These are phyloP conservation scores for Ambrosia artemisiifolia DNA, from an alignment of 129 eudicot genomes.

Conservation along the genomic window DNA sequence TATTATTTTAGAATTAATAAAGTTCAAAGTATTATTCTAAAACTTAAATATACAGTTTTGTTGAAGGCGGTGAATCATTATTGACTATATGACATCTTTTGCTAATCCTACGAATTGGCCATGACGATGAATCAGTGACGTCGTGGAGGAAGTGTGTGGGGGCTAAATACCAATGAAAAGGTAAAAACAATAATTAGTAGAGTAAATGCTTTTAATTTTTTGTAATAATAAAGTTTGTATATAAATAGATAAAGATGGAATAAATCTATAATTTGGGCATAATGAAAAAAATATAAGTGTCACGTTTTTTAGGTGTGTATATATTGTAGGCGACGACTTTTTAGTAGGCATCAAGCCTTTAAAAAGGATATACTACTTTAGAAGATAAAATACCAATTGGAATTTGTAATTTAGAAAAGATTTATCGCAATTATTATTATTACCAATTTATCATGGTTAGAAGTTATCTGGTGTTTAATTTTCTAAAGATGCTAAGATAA, in stretches of 20 bases:
- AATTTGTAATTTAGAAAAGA: too few relatives aligned
- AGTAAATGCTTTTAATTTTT: neutral
- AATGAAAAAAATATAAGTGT: neutral
- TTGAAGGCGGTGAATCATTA: neutral
- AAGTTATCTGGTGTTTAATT: too few relatives aligned
- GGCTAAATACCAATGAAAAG: neutral
- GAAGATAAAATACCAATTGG: too few relatives aligned
- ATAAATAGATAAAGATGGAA: neutral
- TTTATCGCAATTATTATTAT: too few relatives aligned
- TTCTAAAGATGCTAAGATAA: too few relatives aligned
- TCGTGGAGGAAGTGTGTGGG: neutral
- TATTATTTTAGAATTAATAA: neutral
- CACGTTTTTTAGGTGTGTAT: constrained; percentile 7
- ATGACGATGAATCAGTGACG: neutral
- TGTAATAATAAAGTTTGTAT: neutral
- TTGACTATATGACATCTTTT: neutral
- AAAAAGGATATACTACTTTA: too few relatives aligned
- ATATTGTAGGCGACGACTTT: neutral
- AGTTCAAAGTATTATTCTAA: neutral
- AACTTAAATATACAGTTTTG: neutral
- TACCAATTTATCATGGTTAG: too few relatives aligned
- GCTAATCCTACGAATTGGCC: neutral
- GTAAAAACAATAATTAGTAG: neutral
- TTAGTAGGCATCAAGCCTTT: neutral
- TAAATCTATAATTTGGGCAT: neutral